Evolutionary conservation across 495 filamentous ascomycete species (phyloP).

Genomic region (Echria macrotheca): DNA sequence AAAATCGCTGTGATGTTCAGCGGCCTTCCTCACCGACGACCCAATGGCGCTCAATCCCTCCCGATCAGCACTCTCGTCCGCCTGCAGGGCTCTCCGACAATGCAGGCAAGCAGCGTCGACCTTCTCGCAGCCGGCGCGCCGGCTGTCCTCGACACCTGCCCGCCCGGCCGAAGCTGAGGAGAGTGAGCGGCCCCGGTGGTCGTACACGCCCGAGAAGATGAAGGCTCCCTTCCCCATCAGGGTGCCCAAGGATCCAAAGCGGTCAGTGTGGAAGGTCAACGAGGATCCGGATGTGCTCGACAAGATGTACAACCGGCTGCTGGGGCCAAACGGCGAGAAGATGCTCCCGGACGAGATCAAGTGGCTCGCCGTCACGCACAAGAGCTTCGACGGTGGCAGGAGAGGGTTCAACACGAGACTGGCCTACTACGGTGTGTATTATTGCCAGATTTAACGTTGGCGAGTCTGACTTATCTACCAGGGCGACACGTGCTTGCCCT

Average conservation of each 20-base stretch:
- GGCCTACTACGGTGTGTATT: slow-evolving; percentile 74
- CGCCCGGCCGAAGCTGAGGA: slow-evolving; percentile 1
- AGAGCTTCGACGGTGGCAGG: slow-evolving; percentile 94
- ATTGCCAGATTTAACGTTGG: slow-evolving; percentile 17
- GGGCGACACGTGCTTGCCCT: slow-evolving; percentile 77
- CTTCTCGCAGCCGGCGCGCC: slow-evolving; percentile 14
- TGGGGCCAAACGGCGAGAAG: slow-evolving; percentile 63
- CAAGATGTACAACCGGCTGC: slow-evolving; percentile 61
- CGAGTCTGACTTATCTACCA: slow-evolving; percentile 61
- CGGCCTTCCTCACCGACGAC: background rate
- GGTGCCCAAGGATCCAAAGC: slow-evolving; percentile 41
- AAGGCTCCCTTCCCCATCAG: slow-evolving; percentile 61
- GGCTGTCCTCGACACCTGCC: slow-evolving; percentile 18
- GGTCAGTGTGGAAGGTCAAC: slow-evolving; percentile 62
- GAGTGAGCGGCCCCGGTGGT: slow-evolving; percentile 60
- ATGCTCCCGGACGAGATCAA: slow-evolving; percentile 85
- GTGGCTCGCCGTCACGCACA: slow-evolving; percentile 96
- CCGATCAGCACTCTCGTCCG: slow-evolving; percentile 22
- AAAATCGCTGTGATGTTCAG: background rate
- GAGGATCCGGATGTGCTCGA: slow-evolving; percentile 66
- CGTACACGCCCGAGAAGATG: slow-evolving; percentile 71
- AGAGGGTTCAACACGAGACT: slow-evolving; percentile 92
- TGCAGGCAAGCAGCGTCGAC: slow-evolving; percentile 13
- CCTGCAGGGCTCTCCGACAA: slow-evolving; percentile 19
- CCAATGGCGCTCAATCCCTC: slow-evolving; percentile 29